phyloP scores from a whole-genome alignment of 306 rosid genomes.

The Cercis canadensis region DNA sequence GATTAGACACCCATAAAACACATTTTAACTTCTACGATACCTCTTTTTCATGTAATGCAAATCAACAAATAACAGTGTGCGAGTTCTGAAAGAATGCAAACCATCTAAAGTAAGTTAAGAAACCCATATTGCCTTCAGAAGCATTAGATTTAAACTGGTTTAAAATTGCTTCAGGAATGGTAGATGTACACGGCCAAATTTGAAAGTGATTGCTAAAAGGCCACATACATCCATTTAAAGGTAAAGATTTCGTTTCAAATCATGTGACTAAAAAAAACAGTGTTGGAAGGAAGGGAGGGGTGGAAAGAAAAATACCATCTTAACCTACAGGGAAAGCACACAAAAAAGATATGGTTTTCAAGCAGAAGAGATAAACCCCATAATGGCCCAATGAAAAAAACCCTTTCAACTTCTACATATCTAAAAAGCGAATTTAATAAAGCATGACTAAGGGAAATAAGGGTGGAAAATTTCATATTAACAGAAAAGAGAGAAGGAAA shows the following conservation, averaged over 20 bases:
- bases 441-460: background rate
- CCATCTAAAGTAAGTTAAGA: constrained; percentile 15
- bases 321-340: constrained; percentile 1
- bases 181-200: background rate
- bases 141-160: no score
- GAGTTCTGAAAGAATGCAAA: constrained; percentile 9
- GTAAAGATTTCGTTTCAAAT: background rate
- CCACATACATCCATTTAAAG: background rate
- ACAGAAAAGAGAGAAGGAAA: background rate
- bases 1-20: constrained; percentile 15
- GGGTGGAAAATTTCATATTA: background rate
- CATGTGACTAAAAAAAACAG: no score
- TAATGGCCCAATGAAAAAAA: background rate
- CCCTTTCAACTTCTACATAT: background rate
- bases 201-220: background rate
- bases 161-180: background rate
- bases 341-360: background rate
- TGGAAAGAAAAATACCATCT: background rate
- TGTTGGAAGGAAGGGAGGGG: no score
- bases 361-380: background rate
- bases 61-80: background rate
- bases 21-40: background rate
- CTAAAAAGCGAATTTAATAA: background rate
- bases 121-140: constrained; percentile 4
- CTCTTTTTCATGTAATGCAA: background rate